Evolutionary conservation across 1,139 yeast genomes (phyloP), one percentile per base, ranked within the genome.

Genomic region (Debaryomyces robertsiae): DNA sequence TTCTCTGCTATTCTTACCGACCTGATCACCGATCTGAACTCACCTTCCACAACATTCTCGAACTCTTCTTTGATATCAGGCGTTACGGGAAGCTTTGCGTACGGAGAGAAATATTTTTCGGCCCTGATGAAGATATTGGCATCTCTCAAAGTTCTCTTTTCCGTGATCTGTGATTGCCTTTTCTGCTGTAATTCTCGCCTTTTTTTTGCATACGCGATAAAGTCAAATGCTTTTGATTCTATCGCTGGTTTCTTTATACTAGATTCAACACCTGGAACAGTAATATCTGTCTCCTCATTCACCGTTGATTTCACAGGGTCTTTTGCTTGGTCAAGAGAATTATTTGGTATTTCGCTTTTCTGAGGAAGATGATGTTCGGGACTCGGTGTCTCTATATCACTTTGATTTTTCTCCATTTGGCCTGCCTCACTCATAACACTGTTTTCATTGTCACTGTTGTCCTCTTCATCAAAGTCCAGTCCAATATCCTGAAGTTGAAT

Each of bases 181-280:
- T 53, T 44, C 18, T 58, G 50, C 14, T 42, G 41, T 5, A 69
- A 55, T 6, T 50, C 55, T 13, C 68, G 49, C 39, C 88, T 64
- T 34, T 69, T 69, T 9, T 65, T 60, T 0, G 88, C 82, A 53
- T 81, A 81, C 28, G 64, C 77, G 9, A 71, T 76, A 34, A 84
- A 69, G 57, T 84, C 84, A 46, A 82, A 77, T 6, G 55, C 48
- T 36, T 65, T 67, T 25, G 30, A 27, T 6, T 41, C 41, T 27
- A 39, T 31, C 16, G 6, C 17, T 30, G 9, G 16, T 11, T 22
- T 32, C 31, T 19, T 37, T 30, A 47, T 48, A 4, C 40, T 48
- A 4, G 46, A 51, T 15, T 47, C 52, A 4, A 30, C 32, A 10
- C 34, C 39, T 10, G 27, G 9, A 9, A 18, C 33, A 27, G n/a